Conservation (phyloP, 2,329 filamentous ascomycete genomes). For the Acrocalymma vagum region DNA sequence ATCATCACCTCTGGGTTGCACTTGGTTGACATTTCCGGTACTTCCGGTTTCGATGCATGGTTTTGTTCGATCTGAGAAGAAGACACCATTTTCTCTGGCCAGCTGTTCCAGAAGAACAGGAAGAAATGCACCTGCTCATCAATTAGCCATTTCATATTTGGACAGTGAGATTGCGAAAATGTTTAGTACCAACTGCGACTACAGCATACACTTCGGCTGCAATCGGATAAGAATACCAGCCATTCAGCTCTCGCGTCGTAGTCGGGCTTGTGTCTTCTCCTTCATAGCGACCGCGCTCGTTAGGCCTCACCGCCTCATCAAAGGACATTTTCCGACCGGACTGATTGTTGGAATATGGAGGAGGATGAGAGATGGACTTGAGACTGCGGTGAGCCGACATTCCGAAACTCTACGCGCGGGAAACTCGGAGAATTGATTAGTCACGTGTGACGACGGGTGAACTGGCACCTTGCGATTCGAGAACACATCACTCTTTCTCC, state of each 20-base stretch:
- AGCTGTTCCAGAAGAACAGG: conserved; percentile 91
- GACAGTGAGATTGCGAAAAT: background rate
- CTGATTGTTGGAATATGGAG: background rate
- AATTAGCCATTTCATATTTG: conserved; percentile 1
- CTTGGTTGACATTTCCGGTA: conserved; percentile 29
- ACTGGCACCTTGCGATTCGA: too few species aligned
- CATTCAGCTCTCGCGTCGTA: conserved; percentile 79
- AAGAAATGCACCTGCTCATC: conserved; percentile 78
- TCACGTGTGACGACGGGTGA: too few species aligned
- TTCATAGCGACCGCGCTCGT: conserved; percentile 25
- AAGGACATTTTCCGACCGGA: conserved; percentile 17
- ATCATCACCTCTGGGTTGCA: conserved; percentile 22
- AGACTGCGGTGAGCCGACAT: too few species aligned
- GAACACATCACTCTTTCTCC: too few species aligned
- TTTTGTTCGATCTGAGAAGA: conserved; percentile 76
- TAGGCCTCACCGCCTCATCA: conserved; percentile 22
- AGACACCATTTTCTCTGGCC: conserved; percentile 85
- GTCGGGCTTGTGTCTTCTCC: conserved; percentile 71
- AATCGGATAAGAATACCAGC: conserved; percentile 92
- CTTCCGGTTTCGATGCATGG: conserved; percentile 74
- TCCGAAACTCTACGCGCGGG: too few species aligned
- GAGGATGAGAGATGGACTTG: too few species aligned
- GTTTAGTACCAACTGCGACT: conserved; percentile 75
- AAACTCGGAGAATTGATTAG: too few species aligned
- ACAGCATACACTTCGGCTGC: conserved; percentile 93